Conservation (phyloP, 768 basidiomycete species). For the Tylopilus sp. region DNA sequence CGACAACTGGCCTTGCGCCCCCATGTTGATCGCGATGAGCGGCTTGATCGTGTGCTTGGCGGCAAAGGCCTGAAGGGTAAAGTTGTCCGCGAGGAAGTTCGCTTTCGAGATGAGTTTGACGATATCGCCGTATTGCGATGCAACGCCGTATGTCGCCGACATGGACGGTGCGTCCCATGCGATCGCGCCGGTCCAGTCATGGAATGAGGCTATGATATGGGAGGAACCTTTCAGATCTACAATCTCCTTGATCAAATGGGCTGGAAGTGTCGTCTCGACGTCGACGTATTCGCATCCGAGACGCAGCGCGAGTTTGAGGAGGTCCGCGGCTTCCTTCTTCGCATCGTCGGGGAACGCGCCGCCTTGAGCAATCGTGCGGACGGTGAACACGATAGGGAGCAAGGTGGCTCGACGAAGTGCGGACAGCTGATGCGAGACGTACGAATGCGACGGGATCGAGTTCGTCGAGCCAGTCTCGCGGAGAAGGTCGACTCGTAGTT, state of each 20-base stretch:
- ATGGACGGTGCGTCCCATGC: conserved; percentile 72
- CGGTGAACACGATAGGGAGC: conserved; percentile 90
- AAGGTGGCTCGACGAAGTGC: conserved; percentile 70
- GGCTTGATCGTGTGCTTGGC: conserved; percentile 62
- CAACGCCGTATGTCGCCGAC: conserved; percentile 65
- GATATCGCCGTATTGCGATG: conserved; percentile 74
- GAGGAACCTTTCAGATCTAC: conserved; percentile 63
- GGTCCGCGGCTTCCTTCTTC: conserved; percentile 64
- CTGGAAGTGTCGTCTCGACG: conserved; percentile 77
- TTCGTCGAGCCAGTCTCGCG: conserved; percentile 46
- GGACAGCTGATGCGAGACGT: conserved; percentile 79
- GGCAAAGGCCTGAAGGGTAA: conserved; percentile 72
- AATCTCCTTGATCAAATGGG: conserved; percentile 57
- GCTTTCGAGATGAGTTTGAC: conserved; percentile 93
- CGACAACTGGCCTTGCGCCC: conserved; percentile 82
- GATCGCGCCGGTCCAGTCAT: conserved; percentile 87
- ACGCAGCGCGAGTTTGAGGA: conserved; percentile 75
- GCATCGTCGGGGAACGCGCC: conserved; percentile 86
- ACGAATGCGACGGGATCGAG: conserved; percentile 61
- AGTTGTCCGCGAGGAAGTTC: conserved; percentile 68
- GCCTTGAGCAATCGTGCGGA: conserved; percentile 84
- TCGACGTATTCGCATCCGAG: conserved; percentile 92
- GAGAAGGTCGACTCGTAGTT: conserved; percentile 91
- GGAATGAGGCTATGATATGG: conserved; percentile 89
- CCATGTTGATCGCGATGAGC: conserved; percentile 94